phyloP scores from a whole-genome alignment of 768 basidiomycete species.

The Mycena olivaceomarginata region DNA sequence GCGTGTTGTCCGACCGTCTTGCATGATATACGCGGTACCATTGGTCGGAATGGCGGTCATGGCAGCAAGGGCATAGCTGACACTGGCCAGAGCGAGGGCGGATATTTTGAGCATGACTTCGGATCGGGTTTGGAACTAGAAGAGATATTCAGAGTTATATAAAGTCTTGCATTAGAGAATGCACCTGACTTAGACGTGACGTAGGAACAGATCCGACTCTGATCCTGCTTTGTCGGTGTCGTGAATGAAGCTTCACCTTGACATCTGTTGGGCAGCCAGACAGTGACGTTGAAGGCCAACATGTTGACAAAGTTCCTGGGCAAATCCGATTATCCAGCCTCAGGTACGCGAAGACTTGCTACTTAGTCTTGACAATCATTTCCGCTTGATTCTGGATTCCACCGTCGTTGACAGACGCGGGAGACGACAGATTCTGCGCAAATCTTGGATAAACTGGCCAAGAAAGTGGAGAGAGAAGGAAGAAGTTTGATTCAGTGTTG shows the following conservation, averaged over 20 bases:
- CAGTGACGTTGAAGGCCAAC: conserved; percentile 8
- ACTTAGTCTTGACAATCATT: too few relatives aligned
- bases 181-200: conserved; percentile 25
- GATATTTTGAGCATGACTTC: conserved; percentile 29
- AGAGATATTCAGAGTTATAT: conserved; percentile 14
- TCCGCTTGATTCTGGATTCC: too few relatives aligned
- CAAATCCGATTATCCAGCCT: conserved; percentile 24
- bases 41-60: conserved; percentile 28
- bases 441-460: too few relatives aligned
- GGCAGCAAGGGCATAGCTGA: conserved; percentile 31
- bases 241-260: background rate
- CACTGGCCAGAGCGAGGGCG: conserved; percentile 25
- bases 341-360: background rate
- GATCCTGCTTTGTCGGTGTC: conserved; percentile 15
- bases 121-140: conserved; percentile 26
- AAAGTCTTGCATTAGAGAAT: conserved; percentile 28
- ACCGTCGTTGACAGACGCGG: too few relatives aligned
- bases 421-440: too few relatives aligned
- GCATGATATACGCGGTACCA: conserved; percentile 27
- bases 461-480: too few relatives aligned
- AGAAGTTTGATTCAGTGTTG: too few relatives aligned
- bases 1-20: conserved; percentile 32
- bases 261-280: background rate
- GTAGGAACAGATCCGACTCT: conserved; percentile 10
- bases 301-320: conserved; percentile 31